Base-by-base conservation (phyloP, 768 basidiomycete genomes). In the Clavulina sp. region DNA sequence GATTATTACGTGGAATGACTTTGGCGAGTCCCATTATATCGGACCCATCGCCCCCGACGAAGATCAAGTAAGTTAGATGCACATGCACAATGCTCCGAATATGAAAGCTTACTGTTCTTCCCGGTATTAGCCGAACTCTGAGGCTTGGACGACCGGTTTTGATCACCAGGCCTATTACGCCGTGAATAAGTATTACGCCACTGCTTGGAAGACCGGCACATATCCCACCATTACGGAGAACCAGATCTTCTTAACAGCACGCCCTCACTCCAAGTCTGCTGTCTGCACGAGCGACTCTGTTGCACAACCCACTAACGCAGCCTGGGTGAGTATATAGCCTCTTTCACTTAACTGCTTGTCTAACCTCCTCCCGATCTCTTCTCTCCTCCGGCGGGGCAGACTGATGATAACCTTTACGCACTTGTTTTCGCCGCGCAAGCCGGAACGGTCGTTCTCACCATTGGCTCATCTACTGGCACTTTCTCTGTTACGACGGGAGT, bases 131-230 rank as follows among this genome's bases (percentile, higher is more conserved):
- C 61, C 63, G 4, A 60, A 60, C 49, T 61, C 60, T 5, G 57
- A 62, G 70, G 76, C 60, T 49, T 56, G 62, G 55, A 60, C 60
- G 38, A 51, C 53, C 48, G 41, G 43, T 24, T 46, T 46, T 46
- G 43, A 46, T 26, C 36, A 54, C 54, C n/a, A 41, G 48, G 43
- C 13, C 43, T 46, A 24, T 9, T 9, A 16, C 1, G 26, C 24
- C 16, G 61, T 84, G 57, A 80, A 78, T 18, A 64, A 66, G 5
- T 81, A 83, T 64, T 85, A 82, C 56, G 72, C 77, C 24, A 63
- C 71, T 4, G 80, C 77, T 1, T 87, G 79, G 66, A 85, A 84
- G 67, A 80, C 73, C 4, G 83, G 84, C 18, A 56, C 59, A 2
- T 78, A 70, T 57, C 81, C 84, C 7, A 26, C 64, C 7, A 69